Conservation (phyloP, 2,329 filamentous ascomycete genomes). For the Beauveria rudraprayagi region DNA sequence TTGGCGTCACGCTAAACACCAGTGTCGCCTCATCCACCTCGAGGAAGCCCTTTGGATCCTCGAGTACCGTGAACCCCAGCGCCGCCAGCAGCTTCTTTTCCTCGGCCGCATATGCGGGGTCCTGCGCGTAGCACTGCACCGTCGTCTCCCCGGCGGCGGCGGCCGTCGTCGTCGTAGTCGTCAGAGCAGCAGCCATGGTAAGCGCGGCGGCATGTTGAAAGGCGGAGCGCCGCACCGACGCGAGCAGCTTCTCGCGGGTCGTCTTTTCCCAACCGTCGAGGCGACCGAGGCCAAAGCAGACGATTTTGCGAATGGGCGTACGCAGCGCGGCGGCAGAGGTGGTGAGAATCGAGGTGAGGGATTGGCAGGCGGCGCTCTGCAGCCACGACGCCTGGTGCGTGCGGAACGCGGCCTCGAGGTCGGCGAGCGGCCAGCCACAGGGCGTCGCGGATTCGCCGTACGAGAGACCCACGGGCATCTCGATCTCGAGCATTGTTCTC, state of each 20-base stretch:
- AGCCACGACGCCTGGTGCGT: not conserved
- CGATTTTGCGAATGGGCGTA: not conserved
- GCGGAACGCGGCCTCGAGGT: not conserved
- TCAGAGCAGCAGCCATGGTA: not conserved
- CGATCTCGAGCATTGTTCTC: not conserved
- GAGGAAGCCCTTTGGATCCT: conserved; percentile 15
- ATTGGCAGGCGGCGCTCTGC: not conserved
- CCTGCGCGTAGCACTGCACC: conserved; percentile 9
- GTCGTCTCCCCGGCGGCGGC: no score
- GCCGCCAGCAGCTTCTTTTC: conserved; percentile 7
- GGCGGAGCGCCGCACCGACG: not conserved
- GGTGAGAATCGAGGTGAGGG: not conserved
- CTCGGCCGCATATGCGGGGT: conserved; percentile 10
- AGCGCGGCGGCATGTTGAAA: conserved; percentile 19
- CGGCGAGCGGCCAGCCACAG: not conserved
- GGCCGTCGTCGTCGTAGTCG: not conserved
- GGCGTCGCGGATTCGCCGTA: not conserved
- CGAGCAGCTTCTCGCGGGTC: not conserved
- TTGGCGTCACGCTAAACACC: conserved; percentile 13
- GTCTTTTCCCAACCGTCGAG: not conserved
- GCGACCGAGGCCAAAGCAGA: conserved; percentile 6
- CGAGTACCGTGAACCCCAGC: conserved; percentile 11
- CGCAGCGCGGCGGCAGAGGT: not conserved
- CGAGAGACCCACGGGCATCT: not conserved
- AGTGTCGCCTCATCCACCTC: conserved; percentile 15